Base-by-base conservation (phyloP, 2,329 filamentous ascomycete genomes). In the Piedraia hortae region DNA sequence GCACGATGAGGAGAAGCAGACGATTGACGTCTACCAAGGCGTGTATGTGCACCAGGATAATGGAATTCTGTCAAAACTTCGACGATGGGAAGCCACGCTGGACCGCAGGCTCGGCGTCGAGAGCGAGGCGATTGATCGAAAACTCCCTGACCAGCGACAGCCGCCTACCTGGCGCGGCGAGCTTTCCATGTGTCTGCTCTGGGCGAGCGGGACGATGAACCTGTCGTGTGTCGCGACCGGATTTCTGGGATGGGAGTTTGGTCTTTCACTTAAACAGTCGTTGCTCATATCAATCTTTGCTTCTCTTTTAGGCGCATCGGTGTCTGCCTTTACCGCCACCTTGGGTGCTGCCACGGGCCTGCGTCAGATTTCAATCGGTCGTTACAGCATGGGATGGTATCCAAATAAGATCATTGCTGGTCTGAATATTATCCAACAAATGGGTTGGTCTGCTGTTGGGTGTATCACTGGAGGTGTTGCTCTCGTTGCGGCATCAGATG, bases 341-440 rank as follows among this genome's bases (percentile, higher is more conserved):
- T 30, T 44, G 14, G 41, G 41, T 3, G 31, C 41, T 1, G 31
- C 38, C 3, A 43, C 39, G 2, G 41, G 41, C 25, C 35, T 55
- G 11, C 43, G 51, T 21, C 45, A 51, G 24, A 52, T 55, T 21
- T 39, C 39, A 2, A 43, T 49, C 14, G 44, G 46, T 21, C 40
- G 51, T 21, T 53, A 50, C 30, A 50, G 48, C n/a, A 51, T 55
- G 26, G 51, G 51, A n/a, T 54, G 51, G 44, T 55, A 44, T 28
- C 50, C 51, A 9, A 50, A 50, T 23, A 54, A 54, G 30, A 35
- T 55, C 24, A 45, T 50, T 24, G 50, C 49, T 4, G 34, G 46
- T 2, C 44, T 55, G 19, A 56, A 55, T 21, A 46, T 50, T 13
- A 38, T 55, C 14, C 44, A 52, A 21, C 50, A 53, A 29, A 39